Percentiles rank a stretch among this genome's conserved stretches.
Conservation (phyloP, 495 filamentous ascomycete genomes). For the Clavariopsis aquatica region DNA sequence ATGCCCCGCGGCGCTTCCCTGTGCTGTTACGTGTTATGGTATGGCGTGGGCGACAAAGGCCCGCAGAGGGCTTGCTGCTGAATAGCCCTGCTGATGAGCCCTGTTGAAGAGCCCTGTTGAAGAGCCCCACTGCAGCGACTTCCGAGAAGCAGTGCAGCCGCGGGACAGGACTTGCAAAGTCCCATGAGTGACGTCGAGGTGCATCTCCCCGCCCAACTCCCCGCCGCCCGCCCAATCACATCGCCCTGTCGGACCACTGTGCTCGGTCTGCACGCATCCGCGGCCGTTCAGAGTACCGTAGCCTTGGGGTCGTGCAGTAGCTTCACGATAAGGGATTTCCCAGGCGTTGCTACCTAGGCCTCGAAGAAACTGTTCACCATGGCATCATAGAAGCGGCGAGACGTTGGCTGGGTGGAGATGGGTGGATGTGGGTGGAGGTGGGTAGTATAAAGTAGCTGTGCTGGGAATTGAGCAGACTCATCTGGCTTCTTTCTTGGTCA, state of each 20-base stretch:
- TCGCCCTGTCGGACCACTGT: background rate
- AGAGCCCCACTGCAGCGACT: constrained; percentile 11
- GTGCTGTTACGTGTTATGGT: background rate
- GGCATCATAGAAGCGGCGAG: constrained; percentile 28
- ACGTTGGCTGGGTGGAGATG: background rate
- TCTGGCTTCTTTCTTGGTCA: background rate
- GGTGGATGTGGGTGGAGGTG: background rate
- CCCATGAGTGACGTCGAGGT: constrained; percentile 18
- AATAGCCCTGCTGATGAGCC: constrained; percentile 14
- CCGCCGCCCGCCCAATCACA: constrained; percentile 14
- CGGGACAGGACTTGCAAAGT: background rate
- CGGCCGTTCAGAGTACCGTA: constrained; percentile 16
- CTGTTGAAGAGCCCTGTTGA: background rate
- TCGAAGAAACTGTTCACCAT: constrained; percentile 6
- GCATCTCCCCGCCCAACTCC: background rate
- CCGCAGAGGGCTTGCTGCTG: background rate
- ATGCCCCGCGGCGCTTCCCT: background rate
- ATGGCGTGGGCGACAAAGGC: constrained; percentile 23
- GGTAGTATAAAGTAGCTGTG: constrained; percentile 7
- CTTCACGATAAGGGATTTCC: constrained; percentile 27
- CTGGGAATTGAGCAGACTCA: background rate
- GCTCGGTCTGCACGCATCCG: constrained; percentile 2
- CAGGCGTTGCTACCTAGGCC: background rate
- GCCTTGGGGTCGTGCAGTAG: background rate
- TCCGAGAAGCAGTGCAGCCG: constrained; percentile 3